Conservation (phyloP, 1,284 basidiomycete species). For the Wallemia mellicola region DNA sequence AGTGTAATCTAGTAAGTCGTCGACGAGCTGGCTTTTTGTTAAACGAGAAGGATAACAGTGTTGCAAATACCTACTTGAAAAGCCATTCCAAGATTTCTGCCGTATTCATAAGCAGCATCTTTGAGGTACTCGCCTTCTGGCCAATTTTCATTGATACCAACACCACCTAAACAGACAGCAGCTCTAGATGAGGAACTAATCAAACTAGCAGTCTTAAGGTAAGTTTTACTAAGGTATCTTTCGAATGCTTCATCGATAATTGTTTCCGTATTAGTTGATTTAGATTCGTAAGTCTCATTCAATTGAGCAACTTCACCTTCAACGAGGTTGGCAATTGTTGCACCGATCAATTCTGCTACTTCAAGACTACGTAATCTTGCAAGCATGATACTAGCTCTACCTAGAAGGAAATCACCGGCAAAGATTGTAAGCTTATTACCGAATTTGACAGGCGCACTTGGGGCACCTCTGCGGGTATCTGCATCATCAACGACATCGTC, state of each 20-base stretch:
- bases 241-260: constrained; percentile 35
- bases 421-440: constrained; percentile 90
- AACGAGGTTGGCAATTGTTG: constrained; percentile 76
- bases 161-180: constrained; percentile 66
- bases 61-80: constrained; percentile 39
- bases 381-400: constrained; percentile 61
- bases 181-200: constrained; percentile 82
- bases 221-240: constrained; percentile 72
- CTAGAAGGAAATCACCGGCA: constrained; percentile 82
- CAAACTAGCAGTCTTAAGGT: constrained; percentile 80
- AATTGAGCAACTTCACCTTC: constrained; percentile 89
- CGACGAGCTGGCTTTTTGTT: constrained; percentile 35
- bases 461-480: constrained; percentile 41
- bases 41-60: background rate
- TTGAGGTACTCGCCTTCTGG: constrained; percentile 43
- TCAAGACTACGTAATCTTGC: constrained; percentile 59
- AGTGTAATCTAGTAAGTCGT: constrained; percentile 71
- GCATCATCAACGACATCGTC: constrained; percentile 84
- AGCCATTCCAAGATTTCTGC: constrained; percentile 65
- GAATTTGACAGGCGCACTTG: constrained; percentile 60
- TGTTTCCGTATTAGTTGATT: constrained; percentile 10
- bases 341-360: constrained; percentile 74
- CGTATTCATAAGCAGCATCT: constrained; percentile 77
- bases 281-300: constrained; percentile 19
- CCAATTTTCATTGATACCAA: constrained; percentile 22